Percentiles rank a stretch among this genome's conserved stretches.
Conservation (phyloP, 2,329 filamentous ascomycete genomes). For the Cladophialophora immunda region DNA sequence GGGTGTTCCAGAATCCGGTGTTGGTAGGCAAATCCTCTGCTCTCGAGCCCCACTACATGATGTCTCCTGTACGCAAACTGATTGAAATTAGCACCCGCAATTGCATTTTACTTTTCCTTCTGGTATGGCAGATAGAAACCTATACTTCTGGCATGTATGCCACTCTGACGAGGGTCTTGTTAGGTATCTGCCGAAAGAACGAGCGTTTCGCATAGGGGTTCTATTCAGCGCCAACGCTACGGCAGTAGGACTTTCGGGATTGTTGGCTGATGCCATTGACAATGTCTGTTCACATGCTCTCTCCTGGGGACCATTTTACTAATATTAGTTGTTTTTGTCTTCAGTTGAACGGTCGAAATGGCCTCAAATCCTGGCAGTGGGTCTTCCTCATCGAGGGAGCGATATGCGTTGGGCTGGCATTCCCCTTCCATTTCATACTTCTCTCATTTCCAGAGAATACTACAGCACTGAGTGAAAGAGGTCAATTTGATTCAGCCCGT, state of each 20-base stretch:
- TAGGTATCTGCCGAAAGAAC: conserved; percentile 33
- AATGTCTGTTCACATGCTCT: no score
- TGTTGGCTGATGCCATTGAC: no score
- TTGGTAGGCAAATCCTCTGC: conserved; percentile 12
- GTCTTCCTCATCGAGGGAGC: conserved; percentile 36
- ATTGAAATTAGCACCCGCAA: conserved; percentile 26
- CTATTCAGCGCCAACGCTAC: conserved; percentile 38
- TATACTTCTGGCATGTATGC: no score
- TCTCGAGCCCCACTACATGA: no score
- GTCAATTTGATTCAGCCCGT: no score
- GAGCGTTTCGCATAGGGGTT: conserved; percentile 38
- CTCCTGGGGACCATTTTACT: conserved; percentile 45
- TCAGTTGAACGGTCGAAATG: conserved; percentile 38
- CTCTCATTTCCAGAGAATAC: no score
- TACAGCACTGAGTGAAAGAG: no score
- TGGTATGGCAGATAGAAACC: conserved; percentile 34
- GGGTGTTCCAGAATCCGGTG: conserved; percentile 38
- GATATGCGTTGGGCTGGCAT: conserved; percentile 32
- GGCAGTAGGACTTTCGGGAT: no score
- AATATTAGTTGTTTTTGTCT: no score
- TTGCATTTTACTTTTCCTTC: conserved; percentile 42
- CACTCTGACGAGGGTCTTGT: no score
- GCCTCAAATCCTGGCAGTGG: conserved; percentile 34
- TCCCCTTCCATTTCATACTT: no score
- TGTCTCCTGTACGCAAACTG: no score